Conservation (phyloP, 371 early-diverging fungal species). For the Chytridium lagenaria region DNA sequence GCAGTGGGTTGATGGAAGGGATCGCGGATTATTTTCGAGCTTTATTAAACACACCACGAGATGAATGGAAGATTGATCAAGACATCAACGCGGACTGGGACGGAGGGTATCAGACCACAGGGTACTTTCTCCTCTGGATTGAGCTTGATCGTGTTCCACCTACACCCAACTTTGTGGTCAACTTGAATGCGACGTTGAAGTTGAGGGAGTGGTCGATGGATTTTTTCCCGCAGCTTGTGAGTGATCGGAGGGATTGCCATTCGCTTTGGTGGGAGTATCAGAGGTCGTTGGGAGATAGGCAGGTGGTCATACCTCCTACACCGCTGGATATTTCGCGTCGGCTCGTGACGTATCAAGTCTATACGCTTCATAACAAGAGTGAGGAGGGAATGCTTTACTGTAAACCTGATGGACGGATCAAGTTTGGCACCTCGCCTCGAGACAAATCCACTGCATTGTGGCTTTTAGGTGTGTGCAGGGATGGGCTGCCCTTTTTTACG, state of each 20-base stretch:
- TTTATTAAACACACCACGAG: background rate
- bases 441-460: background rate
- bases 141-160: background rate
- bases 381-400: background rate
- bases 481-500: background rate
- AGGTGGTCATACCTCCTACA: background rate
- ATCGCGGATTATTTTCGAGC: background rate
- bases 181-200: background rate
- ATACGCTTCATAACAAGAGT: background rate
- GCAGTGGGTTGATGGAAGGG: constrained; percentile 3
- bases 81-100: background rate
- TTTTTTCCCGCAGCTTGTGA: background rate
- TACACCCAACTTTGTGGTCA: background rate
- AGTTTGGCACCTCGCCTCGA: background rate
- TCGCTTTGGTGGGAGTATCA: constrained; percentile 5
- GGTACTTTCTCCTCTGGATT: constrained; percentile 11
- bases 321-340: background rate
- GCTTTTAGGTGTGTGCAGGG: background rate
- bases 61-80: background rate
- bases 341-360: background rate
- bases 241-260: background rate
- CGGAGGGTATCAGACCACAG: background rate
- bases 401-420: background rate
- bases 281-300: background rate
- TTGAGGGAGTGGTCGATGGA: background rate